Conservation (phyloP, 371 early-diverging fungal genomes). For the Rhizopus microsporus region DNA sequence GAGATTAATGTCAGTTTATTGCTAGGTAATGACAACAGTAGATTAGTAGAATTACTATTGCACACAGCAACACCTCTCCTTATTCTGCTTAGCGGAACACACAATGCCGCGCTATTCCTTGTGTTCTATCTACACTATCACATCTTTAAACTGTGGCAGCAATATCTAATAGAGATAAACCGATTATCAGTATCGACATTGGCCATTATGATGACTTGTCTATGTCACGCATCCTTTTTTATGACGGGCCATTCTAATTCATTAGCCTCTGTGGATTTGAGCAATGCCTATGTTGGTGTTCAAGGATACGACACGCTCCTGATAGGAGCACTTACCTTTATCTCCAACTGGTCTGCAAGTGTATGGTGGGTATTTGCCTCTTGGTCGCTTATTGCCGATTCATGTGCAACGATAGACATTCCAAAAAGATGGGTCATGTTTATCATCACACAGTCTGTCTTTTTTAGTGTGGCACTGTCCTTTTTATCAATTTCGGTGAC, state of each 20-base stretch:
- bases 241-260: slow-evolving; percentile 78
- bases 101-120: slow-evolving; percentile 61
- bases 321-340: slow-evolving; percentile 70
- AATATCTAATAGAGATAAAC: not conserved
- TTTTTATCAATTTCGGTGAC: slow-evolving; percentile 66
- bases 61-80: slow-evolving; percentile 49
- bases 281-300: slow-evolving; percentile 79
- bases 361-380: slow-evolving; percentile 69
- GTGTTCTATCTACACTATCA: slow-evolving; percentile 58
- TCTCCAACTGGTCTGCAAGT: slow-evolving; percentile 73
- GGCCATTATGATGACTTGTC: slow-evolving; percentile 23
- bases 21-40: slow-evolving; percentile 13
- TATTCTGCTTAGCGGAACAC: slow-evolving; percentile 60
- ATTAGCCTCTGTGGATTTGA: slow-evolving; percentile 76
- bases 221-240: slow-evolving; percentile 65
- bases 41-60: slow-evolving; percentile 31
- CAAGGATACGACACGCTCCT: slow-evolving; percentile 58
- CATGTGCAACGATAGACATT: not conserved
- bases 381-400: slow-evolving; percentile 30
- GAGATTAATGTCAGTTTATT: not conserved
- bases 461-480: slow-evolving; percentile 55
- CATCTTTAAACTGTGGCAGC: slow-evolving; percentile 39
- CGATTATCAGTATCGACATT: slow-evolving; percentile 29
- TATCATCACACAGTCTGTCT: slow-evolving; percentile 42
- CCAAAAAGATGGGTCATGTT: slow-evolving; percentile 34